Base-by-base conservation (phyloP, 805 yeast genomes). In the Saturnispora gosingensis region DNA sequence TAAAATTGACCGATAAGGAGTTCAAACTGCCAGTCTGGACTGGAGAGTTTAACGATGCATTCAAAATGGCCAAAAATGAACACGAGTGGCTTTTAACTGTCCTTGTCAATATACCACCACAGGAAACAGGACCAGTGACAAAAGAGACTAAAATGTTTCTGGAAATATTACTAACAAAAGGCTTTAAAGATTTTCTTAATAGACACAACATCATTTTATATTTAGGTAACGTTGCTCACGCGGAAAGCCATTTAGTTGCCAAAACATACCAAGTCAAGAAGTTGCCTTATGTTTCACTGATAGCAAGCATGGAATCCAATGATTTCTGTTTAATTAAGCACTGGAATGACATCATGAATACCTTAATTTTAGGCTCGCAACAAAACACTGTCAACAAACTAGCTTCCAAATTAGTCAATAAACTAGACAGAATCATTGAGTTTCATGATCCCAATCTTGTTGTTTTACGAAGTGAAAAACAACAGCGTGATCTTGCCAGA, bases 181-280 rank as follows among this genome's bases (percentile, higher is more conserved):
- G 59, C 65, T 30, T 77, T 35, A 62, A 74, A 15, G 61, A 71
- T 34, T 62, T 66, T 44, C 55, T 72, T 45, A 63, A 64, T 43
- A 66, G 67, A 2, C 71, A 76, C 40, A 72, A 82, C 45, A 53
- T 78, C n/a, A 55, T 80, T 1, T 70, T 83, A 1, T 85, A 83
- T 73, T 75, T 84, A 39, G 86, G 87, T 0, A 80, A 82, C 56
- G 80, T 79, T 24, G 66, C 72, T 15, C 80, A 80, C 56, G 73
- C 83, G 0, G 91, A 85, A 62, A 77, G 85, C 3, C 80, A 78
- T 69, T 81, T 81, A 53, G 75, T 85, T 40, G 85, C 87, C 0
- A 74, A 74, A 55, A 70, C 76, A 38, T 71, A 83, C 54, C 72
- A 70, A 36, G 74, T 78, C 2, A 71, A 74, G 27, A 70, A 75